Percentiles rank a stretch among this genome's conserved stretches.
Conservation (phyloP, 345 rosid genomes). For the Corymbia maculata region DNA sequence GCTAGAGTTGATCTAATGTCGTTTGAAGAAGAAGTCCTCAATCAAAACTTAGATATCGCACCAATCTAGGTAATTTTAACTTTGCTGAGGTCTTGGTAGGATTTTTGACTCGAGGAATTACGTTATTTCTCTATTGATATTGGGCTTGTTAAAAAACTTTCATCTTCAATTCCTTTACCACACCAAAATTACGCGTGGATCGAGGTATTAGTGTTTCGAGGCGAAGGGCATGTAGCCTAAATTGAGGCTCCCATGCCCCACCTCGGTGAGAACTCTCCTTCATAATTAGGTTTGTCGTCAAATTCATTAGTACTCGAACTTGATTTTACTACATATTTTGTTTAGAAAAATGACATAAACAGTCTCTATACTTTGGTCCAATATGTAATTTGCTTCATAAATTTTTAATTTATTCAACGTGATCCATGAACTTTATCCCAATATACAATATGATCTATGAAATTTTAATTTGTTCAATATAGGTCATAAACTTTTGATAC, state of each 20-base stretch:
- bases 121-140: not conserved
- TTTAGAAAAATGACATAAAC: not conserved
- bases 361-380: too few relatives aligned
- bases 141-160: not conserved
- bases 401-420: too few relatives aligned
- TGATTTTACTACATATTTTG: not conserved
- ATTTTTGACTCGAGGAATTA: not conserved
- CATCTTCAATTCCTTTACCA: not conserved
- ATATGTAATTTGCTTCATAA: too few relatives aligned
- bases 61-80: not conserved
- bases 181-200: not conserved
- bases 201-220: not conserved
- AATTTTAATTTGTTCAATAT: too few relatives aligned
- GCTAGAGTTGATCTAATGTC: not conserved
- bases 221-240: not conserved
- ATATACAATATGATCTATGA: too few relatives aligned
- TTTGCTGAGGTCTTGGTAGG: not conserved
- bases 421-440: too few relatives aligned
- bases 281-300: not conserved
- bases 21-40: not conserved
- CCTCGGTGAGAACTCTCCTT: not conserved
- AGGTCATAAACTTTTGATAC: too few relatives aligned
- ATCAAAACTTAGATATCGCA: not conserved
- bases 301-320: not conserved
- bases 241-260: not conserved